A percentile compares a stretch with the other conserved stretches of the same genome.
phyloP scores from a whole-genome alignment of 108 stramenopile genomes.

The Pseudonitzschia multistriata region DNA sequence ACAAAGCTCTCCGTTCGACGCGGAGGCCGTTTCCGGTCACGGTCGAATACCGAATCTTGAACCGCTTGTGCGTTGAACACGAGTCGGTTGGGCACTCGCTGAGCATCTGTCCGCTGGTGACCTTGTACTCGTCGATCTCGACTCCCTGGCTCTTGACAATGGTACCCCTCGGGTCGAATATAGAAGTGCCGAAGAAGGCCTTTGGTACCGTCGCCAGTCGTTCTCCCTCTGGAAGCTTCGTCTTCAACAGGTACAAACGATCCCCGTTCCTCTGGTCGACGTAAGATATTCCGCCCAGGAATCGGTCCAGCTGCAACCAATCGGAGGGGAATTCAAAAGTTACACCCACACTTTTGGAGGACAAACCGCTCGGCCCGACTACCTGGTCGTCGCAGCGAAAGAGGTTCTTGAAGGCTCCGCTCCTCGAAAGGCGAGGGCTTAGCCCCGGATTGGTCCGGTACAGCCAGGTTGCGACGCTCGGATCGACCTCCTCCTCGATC shows the following conservation, averaged over 20 bases:
- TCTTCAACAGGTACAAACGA: constrained; percentile 62
- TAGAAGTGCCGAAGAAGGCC: constrained; percentile 48
- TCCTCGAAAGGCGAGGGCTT: constrained; percentile 16
- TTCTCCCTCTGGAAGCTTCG: constrained; percentile 48
- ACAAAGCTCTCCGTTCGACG: constrained; percentile 67
- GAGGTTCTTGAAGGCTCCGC: constrained; percentile 29
- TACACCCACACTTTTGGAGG: constrained; percentile 17
- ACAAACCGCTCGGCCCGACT: constrained; percentile 18
- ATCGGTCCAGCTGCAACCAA: constrained; percentile 73
- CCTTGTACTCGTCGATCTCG: constrained; percentile 58
- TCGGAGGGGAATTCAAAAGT: constrained; percentile 67
- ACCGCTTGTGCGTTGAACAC: constrained; percentile 42
- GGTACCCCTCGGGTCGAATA: constrained; percentile 61
- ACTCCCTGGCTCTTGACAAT: constrained; percentile 53
- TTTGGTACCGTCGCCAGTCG: constrained; percentile 49
- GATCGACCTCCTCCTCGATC: constrained; percentile 6
- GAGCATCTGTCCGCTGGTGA: constrained; percentile 44
- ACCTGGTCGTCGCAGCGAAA: constrained; percentile 35
- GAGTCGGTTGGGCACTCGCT: constrained; percentile 24
- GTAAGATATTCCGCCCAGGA: constrained; percentile 66
- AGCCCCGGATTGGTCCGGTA: constrained; percentile 33
- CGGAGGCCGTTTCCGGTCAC: constrained; percentile 67
- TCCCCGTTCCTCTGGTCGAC: constrained; percentile 84
- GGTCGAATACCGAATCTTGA: constrained; percentile 63
- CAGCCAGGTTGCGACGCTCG: constrained; percentile 27